A percentile compares a stretch with the other conserved stretches of the same genome.
Conservation (phyloP, 148 eudicot genomes). For the Persicaria tinctoria region DNA sequence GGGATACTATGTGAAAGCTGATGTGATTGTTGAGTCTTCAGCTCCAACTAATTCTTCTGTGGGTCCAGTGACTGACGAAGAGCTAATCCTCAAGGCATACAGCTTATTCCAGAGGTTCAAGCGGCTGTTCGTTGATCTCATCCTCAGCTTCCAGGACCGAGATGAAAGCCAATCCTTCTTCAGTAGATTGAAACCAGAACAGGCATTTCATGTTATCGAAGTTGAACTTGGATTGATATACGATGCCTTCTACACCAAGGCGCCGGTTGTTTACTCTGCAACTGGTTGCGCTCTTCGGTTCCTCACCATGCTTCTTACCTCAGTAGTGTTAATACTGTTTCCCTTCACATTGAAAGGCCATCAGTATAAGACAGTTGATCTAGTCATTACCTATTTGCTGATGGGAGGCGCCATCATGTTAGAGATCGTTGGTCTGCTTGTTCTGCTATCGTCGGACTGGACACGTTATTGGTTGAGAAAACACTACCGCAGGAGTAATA, state of each 20-base stretch:
- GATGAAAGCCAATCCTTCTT: slow-evolving; percentile 28
- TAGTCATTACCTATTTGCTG: slow-evolving; percentile 31
- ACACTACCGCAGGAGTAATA: not conserved
- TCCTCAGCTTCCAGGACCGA: slow-evolving; percentile 41
- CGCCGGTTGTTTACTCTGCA: slow-evolving; percentile 22
- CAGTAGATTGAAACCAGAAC: not conserved
- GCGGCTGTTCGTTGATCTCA: slow-evolving; percentile 45
- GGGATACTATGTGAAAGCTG: slow-evolving; percentile 30
- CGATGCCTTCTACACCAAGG: slow-evolving; percentile 44
- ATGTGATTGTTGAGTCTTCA: slow-evolving; percentile 25
- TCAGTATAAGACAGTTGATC: slow-evolving; percentile 19
- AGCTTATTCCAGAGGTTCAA: slow-evolving; percentile 32
- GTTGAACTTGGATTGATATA: slow-evolving; percentile 43
- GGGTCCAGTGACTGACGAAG: not conserved
- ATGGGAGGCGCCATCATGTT: slow-evolving; percentile 23
- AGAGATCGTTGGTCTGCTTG: slow-evolving; percentile 24
- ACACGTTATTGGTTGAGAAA: slow-evolving; percentile 23
- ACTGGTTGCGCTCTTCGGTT: slow-evolving; percentile 20
- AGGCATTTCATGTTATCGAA: slow-evolving; percentile 41
- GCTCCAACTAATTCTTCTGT: slow-evolving; percentile 10
- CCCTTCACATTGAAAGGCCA: not conserved
- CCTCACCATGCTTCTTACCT: slow-evolving; percentile 10
- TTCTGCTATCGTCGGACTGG: slow-evolving; percentile 31
- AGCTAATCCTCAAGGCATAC: slow-evolving; percentile 19
- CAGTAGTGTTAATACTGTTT: slow-evolving; percentile 18